Evolutionary conservation across 2,329 filamentous ascomycete species (phyloP), one percentile per base, ranked within the genome.

Genomic region (Penicillium sp.): DNA sequence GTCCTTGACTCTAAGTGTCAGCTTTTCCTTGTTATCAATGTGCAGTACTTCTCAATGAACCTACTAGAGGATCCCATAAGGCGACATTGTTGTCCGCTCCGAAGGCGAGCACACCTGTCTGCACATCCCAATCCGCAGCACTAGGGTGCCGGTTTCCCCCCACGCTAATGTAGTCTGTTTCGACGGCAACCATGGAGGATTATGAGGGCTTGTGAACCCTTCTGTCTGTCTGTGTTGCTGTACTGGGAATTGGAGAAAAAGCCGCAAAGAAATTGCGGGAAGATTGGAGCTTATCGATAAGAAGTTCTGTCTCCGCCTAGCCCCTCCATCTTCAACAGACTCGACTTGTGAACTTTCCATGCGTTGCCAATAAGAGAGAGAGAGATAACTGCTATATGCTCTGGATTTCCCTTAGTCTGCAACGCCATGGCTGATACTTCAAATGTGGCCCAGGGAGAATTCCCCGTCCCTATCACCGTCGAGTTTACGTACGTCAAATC

Each of bases 141-240:
- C 88, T 86, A 18, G 93, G 89, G 67, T 97, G 90, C 65, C 93
- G 83, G 73, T 97, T 99, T 45, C 91, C 93, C 57, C 94, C 94
- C 59, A 87, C 86, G 45, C 90, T 87, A 62, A 94, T 79, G 65
- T 82, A 85, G 41, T 80, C 77, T 21, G 73, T 68, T 52, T 67
- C 65, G 35, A 75, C 64, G 34, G 68, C 71, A 51, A 71, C 70
- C 74, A 76, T 76, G 63, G 60, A 63, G 63, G 51, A 59, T 57
- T 31, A 16, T 31, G 37, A 50, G n/a, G 39, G 35, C 29, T 6
- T 50, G 12, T 18, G 32, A 52, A n/a, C 34, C 32, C 39, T 55
- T 32, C 10, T 45, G 16, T 45, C 39, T 46, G 48, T 48, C 18
- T 46, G 38, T 34, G 32, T 29, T 50, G 38, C 48, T 25, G 38